Evolutionary conservation across 2,329 filamentous ascomycete species (phyloP), one percentile per base, ranked within the genome.

Genomic region (Paradendryphiella salina): DNA sequence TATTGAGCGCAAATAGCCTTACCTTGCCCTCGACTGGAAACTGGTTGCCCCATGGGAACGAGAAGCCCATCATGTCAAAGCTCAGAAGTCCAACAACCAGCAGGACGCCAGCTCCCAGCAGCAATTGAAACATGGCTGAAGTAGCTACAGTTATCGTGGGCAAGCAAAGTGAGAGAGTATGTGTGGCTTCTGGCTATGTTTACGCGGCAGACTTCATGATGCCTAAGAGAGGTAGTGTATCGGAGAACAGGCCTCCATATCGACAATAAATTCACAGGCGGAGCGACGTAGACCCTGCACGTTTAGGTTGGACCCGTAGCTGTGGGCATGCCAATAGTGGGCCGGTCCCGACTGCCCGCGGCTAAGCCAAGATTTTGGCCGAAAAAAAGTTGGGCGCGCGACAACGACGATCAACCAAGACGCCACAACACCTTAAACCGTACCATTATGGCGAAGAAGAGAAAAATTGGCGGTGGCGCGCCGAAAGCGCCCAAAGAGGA

Each of bases 11-110:
- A 5, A 8, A 3, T 7, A 8, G 11, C 8, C 21, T 62, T 78
- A 94, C 92, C 80, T 88, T 89, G 72, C 90, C 90, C 64, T 91
- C 85, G 9, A 96, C 89, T 42, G 86, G 84, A 77, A 97, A 90
- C 56, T 90, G 82, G 70, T 96, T 90, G 61, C 82, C 86, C 33
- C 56, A 64, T 48, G 80, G 75, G 21, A 73, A 72, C 51, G 90
- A 87, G 52, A 86, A 69, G n/a, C 86, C 85, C 88, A 92, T 91
- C 40, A 78, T 74, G 59, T 75, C 72, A 17, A 74, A 52, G 33
- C 73, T 73, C 5, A 77, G 43, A 10, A 75, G 52, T 36, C 64
- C 63, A 2, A 77, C 50, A 15, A 72, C 54, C 8, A 77, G 65
- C 26, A 64, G 43, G 33, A 67, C 53, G 5, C 71, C 67, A 5